Evolutionary conservation across 495 filamentous ascomycete genomes (phyloP).

Genomic region (Echria macrotheca): DNA sequence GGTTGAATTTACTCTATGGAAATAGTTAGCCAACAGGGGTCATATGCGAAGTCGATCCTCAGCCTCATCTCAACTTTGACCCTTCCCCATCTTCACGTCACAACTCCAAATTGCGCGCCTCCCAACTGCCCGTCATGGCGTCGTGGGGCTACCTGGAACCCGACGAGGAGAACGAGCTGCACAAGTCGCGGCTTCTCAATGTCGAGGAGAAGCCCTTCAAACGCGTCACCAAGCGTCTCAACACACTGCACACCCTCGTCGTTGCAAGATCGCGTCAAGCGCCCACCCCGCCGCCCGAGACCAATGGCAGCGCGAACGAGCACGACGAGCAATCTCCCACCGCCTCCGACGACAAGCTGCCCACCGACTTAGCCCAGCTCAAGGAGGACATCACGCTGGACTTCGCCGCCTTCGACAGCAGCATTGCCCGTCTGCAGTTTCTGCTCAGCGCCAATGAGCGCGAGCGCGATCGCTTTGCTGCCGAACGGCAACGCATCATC

Average conservation of each 20-base stretch:
- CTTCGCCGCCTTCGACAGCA: constrained; percentile 83
- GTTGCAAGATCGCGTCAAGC: constrained; percentile 50
- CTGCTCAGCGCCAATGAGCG: constrained; percentile 73
- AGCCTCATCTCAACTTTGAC: background rate
- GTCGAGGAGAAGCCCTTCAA: constrained; percentile 93
- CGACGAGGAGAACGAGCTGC: constrained; percentile 70
- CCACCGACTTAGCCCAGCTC: constrained; percentile 50
- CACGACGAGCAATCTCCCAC: constrained; percentile 24
- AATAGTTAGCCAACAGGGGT: no score
- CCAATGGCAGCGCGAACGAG: constrained; percentile 31
- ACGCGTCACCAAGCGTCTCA: constrained; percentile 75
- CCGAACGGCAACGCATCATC: constrained; percentile 71
- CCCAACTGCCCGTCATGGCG: constrained; percentile 17
- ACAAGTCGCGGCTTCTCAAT: constrained; percentile 82
- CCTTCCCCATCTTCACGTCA: background rate
- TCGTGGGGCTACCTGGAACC: constrained; percentile 42
- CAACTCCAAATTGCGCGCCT: background rate
- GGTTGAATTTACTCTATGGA: no score
- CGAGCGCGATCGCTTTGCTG: constrained; percentile 81
- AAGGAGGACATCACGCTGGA: constrained; percentile 83
- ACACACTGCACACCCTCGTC: constrained; percentile 57
- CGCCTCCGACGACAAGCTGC: constrained; percentile 19
- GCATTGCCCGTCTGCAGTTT: constrained; percentile 83
- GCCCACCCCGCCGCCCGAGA: constrained; percentile 67
- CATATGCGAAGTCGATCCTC: no score